Evolutionary conservation across 2,329 filamentous ascomycete species (phyloP).

Genomic region (Verticillium klebahnii): DNA sequence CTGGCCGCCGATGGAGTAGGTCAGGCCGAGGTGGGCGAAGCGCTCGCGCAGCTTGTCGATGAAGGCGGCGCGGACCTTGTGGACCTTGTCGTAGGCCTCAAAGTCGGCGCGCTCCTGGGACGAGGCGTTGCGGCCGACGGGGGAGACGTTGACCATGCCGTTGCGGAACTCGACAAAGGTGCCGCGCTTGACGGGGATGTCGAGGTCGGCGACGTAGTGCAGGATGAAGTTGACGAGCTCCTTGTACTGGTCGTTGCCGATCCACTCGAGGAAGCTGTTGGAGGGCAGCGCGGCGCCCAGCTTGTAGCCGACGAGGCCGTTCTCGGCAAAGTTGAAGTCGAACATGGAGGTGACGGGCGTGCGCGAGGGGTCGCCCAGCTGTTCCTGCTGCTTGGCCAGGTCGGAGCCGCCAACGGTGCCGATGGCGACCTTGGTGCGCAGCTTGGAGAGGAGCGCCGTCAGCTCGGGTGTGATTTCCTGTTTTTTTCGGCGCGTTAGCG

Average conservation of each 20-base stretch:
- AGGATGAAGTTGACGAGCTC: conserved; percentile 70
- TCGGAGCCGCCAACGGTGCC: conserved; percentile 92
- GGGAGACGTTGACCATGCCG: conserved; percentile 85
- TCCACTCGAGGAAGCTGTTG: conserved; percentile 85
- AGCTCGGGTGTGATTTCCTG: conserved; percentile 74
- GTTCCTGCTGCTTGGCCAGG: conserved; percentile 91
- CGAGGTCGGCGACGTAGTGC: conserved; percentile 79
- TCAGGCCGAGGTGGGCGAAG: conserved; percentile 80
- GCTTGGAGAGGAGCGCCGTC: conserved; percentile 69
- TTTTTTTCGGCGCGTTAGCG: not conserved
- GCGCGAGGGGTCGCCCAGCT: conserved; percentile 65
- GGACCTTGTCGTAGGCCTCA: conserved; percentile 72
- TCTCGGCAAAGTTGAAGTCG: conserved; percentile 97
- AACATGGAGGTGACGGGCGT: conserved; percentile 77
- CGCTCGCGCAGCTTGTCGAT: conserved; percentile 72
- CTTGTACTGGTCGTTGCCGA: conserved; percentile 83
- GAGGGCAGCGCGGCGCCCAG: conserved; percentile 70
- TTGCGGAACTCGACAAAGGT: conserved; percentile 88
- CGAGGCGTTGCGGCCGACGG: conserved; percentile 82
- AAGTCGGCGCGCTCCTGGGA: conserved; percentile 77
- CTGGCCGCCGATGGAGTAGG: conserved; percentile 93
- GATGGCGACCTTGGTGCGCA: conserved; percentile 84
- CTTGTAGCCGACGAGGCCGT: conserved; percentile 88
- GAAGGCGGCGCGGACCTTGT: conserved; percentile 72
- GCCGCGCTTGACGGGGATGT: conserved; percentile 77